These are phyloP conservation scores for Trichophyton benhamiae DNA, from an alignment of 2,329 filamentous ascomycete species.

Conservation along the genomic window DNA sequence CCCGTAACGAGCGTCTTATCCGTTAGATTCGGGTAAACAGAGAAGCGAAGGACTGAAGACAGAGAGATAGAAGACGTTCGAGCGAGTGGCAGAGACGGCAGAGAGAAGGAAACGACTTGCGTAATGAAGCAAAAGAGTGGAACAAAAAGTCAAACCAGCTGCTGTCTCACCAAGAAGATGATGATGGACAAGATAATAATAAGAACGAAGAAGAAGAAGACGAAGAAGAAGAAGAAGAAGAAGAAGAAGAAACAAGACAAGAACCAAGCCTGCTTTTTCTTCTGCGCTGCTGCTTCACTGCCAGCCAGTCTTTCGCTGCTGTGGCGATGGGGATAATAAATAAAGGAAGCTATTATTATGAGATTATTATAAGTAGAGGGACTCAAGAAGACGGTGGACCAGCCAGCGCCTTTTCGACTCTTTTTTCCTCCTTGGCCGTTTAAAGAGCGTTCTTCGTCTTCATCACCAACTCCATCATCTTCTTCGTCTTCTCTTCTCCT, in stretches of 20 bases:
- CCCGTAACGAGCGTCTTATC: neutral
- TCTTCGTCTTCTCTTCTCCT: too few species aligned
- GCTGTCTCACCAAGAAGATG: conserved; percentile 1
- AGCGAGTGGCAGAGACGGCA: neutral
- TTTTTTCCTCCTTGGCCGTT: too few species aligned
- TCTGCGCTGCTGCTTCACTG: neutral
- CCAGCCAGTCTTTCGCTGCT: neutral
- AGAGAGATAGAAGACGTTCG: neutral
- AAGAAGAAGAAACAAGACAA: neutral
- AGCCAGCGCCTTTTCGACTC: too few species aligned
- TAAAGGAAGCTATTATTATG: too few species aligned
- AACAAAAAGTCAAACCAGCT: conserved; percentile 1
- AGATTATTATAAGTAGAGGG: too few species aligned
- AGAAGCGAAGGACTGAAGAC: neutral
- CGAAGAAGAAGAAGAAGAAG: neutral
- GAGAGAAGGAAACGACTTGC: neutral
- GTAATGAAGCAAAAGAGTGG: neutral
- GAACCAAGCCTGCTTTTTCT: neutral
- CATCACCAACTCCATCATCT: too few species aligned
- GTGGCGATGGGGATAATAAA: neutral
- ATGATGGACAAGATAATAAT: neutral
- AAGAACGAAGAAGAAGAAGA: neutral
- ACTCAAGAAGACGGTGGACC: too few species aligned
- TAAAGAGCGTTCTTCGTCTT: too few species aligned
- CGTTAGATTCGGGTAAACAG: too few species aligned